Base-by-base conservation (phyloP, 23 red algal species). In the Gracilaria gracilis region DNA sequence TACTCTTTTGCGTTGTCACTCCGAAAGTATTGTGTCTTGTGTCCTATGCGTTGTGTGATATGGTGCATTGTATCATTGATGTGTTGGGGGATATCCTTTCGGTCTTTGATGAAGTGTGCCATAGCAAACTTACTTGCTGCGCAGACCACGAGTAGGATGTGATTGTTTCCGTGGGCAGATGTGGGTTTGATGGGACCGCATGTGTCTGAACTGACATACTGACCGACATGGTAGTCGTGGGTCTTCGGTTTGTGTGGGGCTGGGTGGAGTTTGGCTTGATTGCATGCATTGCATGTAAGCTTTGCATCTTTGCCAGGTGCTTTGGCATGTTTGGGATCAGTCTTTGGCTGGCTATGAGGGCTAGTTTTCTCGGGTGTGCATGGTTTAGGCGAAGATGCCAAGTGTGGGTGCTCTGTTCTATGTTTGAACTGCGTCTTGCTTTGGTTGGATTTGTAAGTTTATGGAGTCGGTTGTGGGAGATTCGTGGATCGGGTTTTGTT, bases 1-100 rank as follows among this genome's bases (percentile, higher is more conserved):
- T 59, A 82, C 47, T 59, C 79, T 27, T 62, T 57, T 13, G 79
- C 79, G 47, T 82, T 82, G 57, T 82, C 79, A 12, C 32, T 82
- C 6, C 31, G 72, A 20, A 38, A 9, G 16, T 77, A 9, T n/a
- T 32, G 23, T 51, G 24, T 11, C 19, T 8, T 9, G 37, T 51
- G 72, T 37, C 33, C n/a, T 7, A 77, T 44, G 9, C 38, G 9
- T 8, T 77, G 37, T 37, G 7, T n/a, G 9, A 77, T 77, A n/a
- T 77, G 72, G 20, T 77, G 72, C 9, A 38, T 37, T 7, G 72
- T 38, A 37, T 9, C 8, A 9, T 44, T 17, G 20, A 77, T 48
- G n/a, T 44, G 37, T 77, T 44, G 9, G 8, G 37, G 72, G 11
- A 77, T 77, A 77, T 77, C 28, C 9, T 77, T n/a, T 6, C 28